A percentile compares a stretch with the other conserved stretches of the same genome.
phyloP scores from a whole-genome alignment of 2,329 filamentous ascomycete species.

The Ascosphaera aggregata region DNA sequence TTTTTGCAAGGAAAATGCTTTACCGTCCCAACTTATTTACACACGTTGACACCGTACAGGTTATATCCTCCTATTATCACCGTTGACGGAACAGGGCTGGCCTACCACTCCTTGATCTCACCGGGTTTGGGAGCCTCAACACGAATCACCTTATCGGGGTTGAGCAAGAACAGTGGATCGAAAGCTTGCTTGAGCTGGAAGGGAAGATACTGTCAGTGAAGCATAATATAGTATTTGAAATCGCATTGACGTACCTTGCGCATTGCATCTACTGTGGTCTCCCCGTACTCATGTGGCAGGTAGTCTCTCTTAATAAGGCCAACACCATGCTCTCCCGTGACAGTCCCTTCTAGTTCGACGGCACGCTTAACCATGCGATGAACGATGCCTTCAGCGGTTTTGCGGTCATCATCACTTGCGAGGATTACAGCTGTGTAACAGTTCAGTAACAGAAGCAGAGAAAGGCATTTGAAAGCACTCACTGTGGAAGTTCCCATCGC shows the following conservation, averaged over 20 bases:
- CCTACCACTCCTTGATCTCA: constrained; percentile 25
- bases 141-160: constrained; percentile 43
- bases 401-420: constrained; percentile 33
- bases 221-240: not conserved
- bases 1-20: not conserved
- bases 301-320: constrained; percentile 47
- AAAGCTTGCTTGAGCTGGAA: constrained; percentile 36
- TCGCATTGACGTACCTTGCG: constrained; percentile 25
- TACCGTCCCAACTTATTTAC: not conserved
- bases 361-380: constrained; percentile 47
- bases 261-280: constrained; percentile 39
- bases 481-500: constrained; percentile 53
- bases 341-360: constrained; percentile 46
- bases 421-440: constrained; percentile 27
- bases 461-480: constrained; percentile 10
- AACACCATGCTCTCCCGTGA: constrained; percentile 49
- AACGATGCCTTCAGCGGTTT: constrained; percentile 33
- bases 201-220: not conserved
- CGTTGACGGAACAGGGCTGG: not conserved
- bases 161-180: constrained; percentile 41
- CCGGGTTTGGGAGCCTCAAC: constrained; percentile 25
- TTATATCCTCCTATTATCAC: not conserved
- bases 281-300: constrained; percentile 36
- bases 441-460: not conserved
- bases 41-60: not conserved